phyloP scores from a whole-genome alignment of 306 rosid genomes.

The Cyclanthera cordifolia region DNA sequence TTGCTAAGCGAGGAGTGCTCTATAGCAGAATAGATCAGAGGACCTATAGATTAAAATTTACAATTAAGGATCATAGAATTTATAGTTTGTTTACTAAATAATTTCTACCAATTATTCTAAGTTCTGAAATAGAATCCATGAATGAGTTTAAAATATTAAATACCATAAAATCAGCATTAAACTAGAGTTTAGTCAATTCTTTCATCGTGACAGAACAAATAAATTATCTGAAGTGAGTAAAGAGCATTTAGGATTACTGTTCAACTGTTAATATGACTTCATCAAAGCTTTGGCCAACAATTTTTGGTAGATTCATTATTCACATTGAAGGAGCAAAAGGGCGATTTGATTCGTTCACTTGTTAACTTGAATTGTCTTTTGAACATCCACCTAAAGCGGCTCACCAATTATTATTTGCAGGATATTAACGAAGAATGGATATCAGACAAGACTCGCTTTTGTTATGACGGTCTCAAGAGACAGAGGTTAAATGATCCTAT shows the following conservation, averaged over 20 bases:
- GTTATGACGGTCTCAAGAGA: constrained; percentile 97
- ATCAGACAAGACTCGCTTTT: constrained; percentile 95
- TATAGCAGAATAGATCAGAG: neutral
- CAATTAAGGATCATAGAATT: too few relatives aligned
- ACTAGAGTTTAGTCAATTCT: neutral
- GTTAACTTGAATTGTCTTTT: too few relatives aligned
- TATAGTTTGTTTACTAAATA: too few relatives aligned
- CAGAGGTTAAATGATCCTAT: constrained; percentile 96
- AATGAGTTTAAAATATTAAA: too few relatives aligned
- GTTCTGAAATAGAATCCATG: too few relatives aligned
- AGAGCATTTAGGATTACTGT: neutral
- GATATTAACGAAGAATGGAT: constrained; percentile 99
- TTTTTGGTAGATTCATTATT: neutral
- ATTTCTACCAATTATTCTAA: too few relatives aligned
- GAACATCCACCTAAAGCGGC: neutral
- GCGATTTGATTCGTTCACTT: neutral
- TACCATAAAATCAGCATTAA: neutral
- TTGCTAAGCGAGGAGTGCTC: neutral
- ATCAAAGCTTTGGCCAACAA: neutral
- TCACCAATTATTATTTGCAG: constrained; percentile 24
- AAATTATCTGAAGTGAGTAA: neutral
- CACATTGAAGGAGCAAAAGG: neutral
- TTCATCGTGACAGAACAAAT: neutral
- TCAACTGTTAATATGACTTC: neutral
- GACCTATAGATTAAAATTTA: too few relatives aligned